Evolutionary conservation across 306 rosid species (phyloP).

Genomic region (Bauhinia variegata): DNA sequence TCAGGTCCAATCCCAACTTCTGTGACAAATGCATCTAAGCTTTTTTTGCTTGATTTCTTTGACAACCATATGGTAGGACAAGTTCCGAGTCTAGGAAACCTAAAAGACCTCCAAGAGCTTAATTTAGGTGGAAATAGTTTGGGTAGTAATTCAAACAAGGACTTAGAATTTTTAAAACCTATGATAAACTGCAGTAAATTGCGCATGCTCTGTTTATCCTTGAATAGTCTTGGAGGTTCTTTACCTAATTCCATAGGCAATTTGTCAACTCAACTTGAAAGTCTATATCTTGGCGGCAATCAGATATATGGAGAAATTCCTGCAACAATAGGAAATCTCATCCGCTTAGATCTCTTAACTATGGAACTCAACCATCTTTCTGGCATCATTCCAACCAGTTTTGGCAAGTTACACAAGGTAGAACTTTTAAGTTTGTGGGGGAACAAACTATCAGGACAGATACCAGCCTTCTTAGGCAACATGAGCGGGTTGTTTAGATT

Average conservation of each 20-base stretch:
- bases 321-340: not conserved
- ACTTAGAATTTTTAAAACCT: not conserved
- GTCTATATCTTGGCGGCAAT: not conserved
- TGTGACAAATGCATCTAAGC: not conserved
- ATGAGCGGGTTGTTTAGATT: not conserved
- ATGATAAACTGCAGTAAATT: not conserved
- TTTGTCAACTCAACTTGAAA: not conserved
- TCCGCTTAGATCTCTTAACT: not conserved
- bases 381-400: not conserved
- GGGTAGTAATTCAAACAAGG: not conserved
- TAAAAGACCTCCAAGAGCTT: not conserved
- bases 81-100: not conserved
- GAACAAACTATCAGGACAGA: not conserved
- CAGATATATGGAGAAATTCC: not conserved
- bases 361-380: not conserved
- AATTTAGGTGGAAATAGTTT: not conserved
- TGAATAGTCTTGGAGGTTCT: not conserved
- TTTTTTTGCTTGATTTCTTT: rapidly evolving
- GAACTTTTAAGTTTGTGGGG: not conserved
- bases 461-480: not conserved
- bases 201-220: not conserved
- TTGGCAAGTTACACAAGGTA: not conserved
- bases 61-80: not conserved
- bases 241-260: not conserved
- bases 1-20: not conserved